Conservation (phyloP, 2,329 filamentous ascomycete species). For the Allantophomopsis lycopodina region DNA sequence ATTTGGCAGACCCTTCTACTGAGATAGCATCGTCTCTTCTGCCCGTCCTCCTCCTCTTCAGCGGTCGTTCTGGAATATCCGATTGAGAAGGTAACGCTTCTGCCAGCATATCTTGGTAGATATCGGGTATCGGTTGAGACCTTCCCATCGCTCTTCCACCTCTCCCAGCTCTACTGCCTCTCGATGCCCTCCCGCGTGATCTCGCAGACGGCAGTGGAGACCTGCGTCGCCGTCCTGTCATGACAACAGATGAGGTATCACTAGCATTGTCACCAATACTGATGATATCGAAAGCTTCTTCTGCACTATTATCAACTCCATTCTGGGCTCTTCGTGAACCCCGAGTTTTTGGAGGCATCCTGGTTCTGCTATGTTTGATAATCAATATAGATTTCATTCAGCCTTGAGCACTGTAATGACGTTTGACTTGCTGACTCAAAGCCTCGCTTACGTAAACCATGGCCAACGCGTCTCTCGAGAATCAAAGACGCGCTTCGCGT, state of each 20-base stretch:
- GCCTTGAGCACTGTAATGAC: too few relatives aligned
- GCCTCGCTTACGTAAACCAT: too few relatives aligned
- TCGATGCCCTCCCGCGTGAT: too few relatives aligned
- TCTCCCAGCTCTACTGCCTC: too few relatives aligned
- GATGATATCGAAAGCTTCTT: neutral
- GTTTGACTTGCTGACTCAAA: too few relatives aligned
- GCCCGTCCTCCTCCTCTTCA: slow-evolving; percentile 19
- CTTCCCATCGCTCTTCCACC: too few relatives aligned
- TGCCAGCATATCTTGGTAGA: slow-evolving; percentile 29
- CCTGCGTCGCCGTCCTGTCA: neutral
- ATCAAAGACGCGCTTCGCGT: too few relatives aligned
- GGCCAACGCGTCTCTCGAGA: too few relatives aligned
- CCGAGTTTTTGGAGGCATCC: neutral
- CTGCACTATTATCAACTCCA: neutral
- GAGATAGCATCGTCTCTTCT: slow-evolving; percentile 4
- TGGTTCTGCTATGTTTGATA: neutral
- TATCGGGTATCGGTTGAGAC: slow-evolving; percentile 18
- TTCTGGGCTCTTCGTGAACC: neutral
- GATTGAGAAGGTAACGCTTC: slow-evolving; percentile 22
- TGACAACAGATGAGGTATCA: neutral
- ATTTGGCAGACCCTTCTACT: slow-evolving; percentile 4
- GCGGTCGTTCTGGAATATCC: slow-evolving; percentile 17
- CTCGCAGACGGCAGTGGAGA: too few relatives aligned
- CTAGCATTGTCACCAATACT: neutral
- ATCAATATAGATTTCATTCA: neutral